Percentiles rank a stretch among this genome's conserved stretches.
These are phyloP conservation scores for Cystofilobasidium ferigula DNA, from an alignment of 768 basidiomycete species.

Conservation along the genomic window DNA sequence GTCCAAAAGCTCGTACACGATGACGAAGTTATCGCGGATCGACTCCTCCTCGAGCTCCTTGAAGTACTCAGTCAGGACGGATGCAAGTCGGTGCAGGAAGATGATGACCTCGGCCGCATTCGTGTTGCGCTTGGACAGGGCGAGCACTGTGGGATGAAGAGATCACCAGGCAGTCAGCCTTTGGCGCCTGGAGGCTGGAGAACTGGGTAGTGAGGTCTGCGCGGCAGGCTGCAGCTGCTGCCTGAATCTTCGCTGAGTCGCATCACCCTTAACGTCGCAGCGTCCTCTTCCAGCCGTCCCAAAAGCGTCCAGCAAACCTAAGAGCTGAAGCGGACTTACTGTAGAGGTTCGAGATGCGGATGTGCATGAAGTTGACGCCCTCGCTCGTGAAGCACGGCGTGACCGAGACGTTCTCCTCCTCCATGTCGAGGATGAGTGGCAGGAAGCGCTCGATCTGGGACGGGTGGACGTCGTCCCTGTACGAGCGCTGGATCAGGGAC, in stretches of 20 bases:
- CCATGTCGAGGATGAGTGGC: slow-evolving; percentile 83
- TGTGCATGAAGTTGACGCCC: slow-evolving; percentile 97
- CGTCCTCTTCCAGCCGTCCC: neutral
- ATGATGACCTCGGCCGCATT: slow-evolving; percentile 94
- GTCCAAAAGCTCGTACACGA: slow-evolving; percentile 96
- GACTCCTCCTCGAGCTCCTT: slow-evolving; percentile 99
- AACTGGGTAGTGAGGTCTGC: neutral
- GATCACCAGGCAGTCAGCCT: no score
- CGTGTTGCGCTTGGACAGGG: slow-evolving; percentile 85
- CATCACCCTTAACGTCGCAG: neutral
- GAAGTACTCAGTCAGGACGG: slow-evolving; percentile 83
- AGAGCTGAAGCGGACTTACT: slow-evolving; percentile 46
- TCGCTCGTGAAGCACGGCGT: slow-evolving; percentile 92
- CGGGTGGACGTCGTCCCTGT: slow-evolving; percentile 85
- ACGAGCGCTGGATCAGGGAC: slow-evolving; percentile 89
- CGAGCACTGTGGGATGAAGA: slow-evolving; percentile 68
- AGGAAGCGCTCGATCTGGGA: slow-evolving; percentile 87
- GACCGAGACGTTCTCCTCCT: slow-evolving; percentile 92
- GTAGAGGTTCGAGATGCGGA: slow-evolving; percentile 94
- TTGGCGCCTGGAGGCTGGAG: neutral
- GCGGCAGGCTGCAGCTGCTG: neutral
- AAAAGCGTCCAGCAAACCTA: neutral
- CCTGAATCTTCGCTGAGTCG: neutral
- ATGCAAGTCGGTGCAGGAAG: slow-evolving; percentile 81
- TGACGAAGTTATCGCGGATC: slow-evolving; percentile 97